phyloP scores from a whole-genome alignment of 2,329 filamentous ascomycete species.

The Pseudocercospora macadamiae region DNA sequence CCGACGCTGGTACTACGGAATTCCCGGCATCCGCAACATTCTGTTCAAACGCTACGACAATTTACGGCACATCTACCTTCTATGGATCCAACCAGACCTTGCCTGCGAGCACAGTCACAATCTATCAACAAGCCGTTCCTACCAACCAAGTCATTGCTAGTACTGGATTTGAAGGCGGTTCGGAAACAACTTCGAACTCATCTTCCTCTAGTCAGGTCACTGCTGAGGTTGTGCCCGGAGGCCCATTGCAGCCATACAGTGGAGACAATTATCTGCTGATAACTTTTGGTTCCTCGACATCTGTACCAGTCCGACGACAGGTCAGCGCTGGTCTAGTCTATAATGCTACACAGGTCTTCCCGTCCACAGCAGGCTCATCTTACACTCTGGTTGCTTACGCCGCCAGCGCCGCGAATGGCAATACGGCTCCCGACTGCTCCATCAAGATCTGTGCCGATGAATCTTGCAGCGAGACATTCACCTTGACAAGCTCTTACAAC shows the following conservation, averaged over 20 bases:
- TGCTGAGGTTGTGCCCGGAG: conserved; percentile 3
- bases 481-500: conserved; percentile 3
- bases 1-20: not conserved
- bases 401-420: conserved; percentile 8
- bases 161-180: conserved; percentile 7
- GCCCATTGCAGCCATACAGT: conserved; percentile 10
- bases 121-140: not conserved
- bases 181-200: not conserved
- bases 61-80: not conserved
- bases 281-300: not conserved
- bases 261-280: conserved; percentile 16
- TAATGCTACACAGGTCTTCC: conserved; percentile 19
- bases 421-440: conserved; percentile 8
- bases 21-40: not conserved
- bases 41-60: not conserved
- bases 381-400: conserved; percentile 18
- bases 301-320: not conserved
- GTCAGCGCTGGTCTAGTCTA: not conserved
- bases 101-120: conserved; percentile 4
- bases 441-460: conserved; percentile 16
- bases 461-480: conserved; percentile 4
- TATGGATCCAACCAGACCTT: conserved; percentile 1
- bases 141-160: not conserved
- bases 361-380: not conserved
- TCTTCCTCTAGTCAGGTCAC: conserved; percentile 6